Evolutionary conservation across 257 asterid genomes (phyloP), one percentile per base, ranked within the genome.

Genomic region (Fraxinus excelsior): DNA sequence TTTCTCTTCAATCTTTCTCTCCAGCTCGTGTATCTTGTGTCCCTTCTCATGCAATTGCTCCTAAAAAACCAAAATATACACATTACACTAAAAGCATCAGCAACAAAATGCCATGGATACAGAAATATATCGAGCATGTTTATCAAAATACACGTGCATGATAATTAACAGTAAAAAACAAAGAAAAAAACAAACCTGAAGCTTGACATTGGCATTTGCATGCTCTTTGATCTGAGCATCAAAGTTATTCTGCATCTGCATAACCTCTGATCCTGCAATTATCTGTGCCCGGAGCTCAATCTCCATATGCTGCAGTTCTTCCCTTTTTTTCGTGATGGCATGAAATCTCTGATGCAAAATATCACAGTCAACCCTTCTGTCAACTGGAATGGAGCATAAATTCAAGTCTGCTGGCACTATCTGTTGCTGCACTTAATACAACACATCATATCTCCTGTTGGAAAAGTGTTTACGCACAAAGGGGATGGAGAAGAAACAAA

Each of bases 31-130:
- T 74, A 88, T 78, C 81, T 82, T 85, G 71, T 86, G 90, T 38
- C 86, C 97, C 80, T 85, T 91, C 42, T 91, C 97, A 71, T 71
- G 94, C 79, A 89, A 80, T 88, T 89, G 97, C 73, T 89, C 97
- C 97, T 92, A 77, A 76, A 81, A 53, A 44, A 26, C 76, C 71
- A 82, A 7, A 18, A 77, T 26, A 28, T 37, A 35, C 76, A 9
- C 25, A 56, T 40, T 11, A 40, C 46, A 40, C 46, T n/a, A 11
- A n/a, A 68, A 71, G 21, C 8, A 9, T 12, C 18, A 46, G 60
- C 3, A 62, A 10, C 28, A 8, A 23, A 13, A 23, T 62, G 32
- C 68, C 29, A 62, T 23, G 18, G 9, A 25, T 7, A 13, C 67
- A 60, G 49, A 18, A 44, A 26, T 37, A 9, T 23, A 60, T 3